These are phyloP conservation scores for Carex sylvatica DNA, from an alignment of 202 grass and related monocot species.

Conservation along the genomic window DNA sequence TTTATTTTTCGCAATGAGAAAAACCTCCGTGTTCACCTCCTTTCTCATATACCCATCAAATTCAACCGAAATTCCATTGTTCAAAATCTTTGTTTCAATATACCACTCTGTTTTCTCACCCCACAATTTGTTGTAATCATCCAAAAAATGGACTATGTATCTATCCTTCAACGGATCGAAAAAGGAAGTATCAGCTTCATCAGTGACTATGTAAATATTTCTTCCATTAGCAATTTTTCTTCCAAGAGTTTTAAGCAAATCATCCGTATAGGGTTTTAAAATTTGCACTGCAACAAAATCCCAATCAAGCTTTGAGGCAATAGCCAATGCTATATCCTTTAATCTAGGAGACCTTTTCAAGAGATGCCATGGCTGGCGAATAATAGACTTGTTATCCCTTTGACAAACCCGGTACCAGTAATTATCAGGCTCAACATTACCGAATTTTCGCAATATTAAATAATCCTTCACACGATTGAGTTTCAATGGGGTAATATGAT, in stretches of 20 bases:
- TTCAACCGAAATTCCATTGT: slow-evolving; percentile 60
- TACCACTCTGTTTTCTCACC: slow-evolving; percentile 61
- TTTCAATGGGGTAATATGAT: slow-evolving; percentile 35
- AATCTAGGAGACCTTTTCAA: slow-evolving; percentile 38
- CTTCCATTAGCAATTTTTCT: slow-evolving; percentile 36
- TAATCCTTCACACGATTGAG: slow-evolving; percentile 43
- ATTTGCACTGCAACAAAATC: slow-evolving; percentile 50
- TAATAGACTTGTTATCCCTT: slow-evolving; percentile 36
- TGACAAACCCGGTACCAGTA: slow-evolving; percentile 70
- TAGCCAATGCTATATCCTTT: slow-evolving; percentile 44
- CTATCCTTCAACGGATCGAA: slow-evolving; percentile 47
- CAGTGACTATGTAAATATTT: slow-evolving; percentile 48
- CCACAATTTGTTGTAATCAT: slow-evolving; percentile 64
- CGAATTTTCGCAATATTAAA: slow-evolving; percentile 63
- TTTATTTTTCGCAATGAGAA: slow-evolving; percentile 52
- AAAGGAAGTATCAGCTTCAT: slow-evolving; percentile 22
- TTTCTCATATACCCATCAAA: slow-evolving; percentile 81
- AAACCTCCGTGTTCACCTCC: slow-evolving; percentile 63
- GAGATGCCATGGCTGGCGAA: slow-evolving; percentile 11
- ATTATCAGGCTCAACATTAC: slow-evolving; percentile 51
- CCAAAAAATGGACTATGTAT: slow-evolving; percentile 36
- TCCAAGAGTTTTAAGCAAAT: slow-evolving; percentile 24
- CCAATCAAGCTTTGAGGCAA: slow-evolving; percentile 49
- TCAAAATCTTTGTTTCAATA: slow-evolving; percentile 61
- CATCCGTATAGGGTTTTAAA: slow-evolving; percentile 11